A percentile compares a stretch with the other conserved stretches of the same genome.
Conservation (phyloP, 169 alveolate genomes). For the Eimeria praecox region DNA sequence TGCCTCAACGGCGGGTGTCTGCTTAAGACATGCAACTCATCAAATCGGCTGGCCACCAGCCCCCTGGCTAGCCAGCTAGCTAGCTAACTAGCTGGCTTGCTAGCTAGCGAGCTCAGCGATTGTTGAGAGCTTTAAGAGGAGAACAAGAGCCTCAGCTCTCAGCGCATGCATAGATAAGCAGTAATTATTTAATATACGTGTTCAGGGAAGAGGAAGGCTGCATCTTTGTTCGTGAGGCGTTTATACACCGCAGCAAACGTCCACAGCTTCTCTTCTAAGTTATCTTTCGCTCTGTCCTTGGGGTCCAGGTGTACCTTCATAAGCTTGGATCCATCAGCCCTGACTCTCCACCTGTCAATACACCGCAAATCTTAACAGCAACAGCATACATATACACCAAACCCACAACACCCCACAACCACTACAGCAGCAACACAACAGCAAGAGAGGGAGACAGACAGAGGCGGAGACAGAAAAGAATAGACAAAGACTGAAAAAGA, state of each 20-base stretch:
- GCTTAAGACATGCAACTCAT: not conserved
- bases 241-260: constrained; percentile 96
- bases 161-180: too few species aligned
- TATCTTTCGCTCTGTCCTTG: constrained; percentile 96
- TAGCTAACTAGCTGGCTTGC: not conserved
- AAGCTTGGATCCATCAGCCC: constrained; percentile 96
- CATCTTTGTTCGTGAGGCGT: constrained; percentile 96
- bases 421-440: not conserved
- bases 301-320: constrained; percentile 97
- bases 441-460: not conserved
- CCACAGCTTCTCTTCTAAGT: constrained; percentile 96
- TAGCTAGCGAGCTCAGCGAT: not conserved
- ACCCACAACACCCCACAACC: not conserved
- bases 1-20: not conserved
- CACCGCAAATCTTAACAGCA: not conserved
- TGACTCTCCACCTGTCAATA: constrained; percentile 90
- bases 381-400: not conserved
- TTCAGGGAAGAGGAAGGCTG: constrained; percentile 91
- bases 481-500: not conserved
- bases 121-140: not conserved
- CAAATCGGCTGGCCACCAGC: not conserved
- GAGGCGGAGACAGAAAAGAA: not conserved
- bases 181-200: constrained; percentile 73
- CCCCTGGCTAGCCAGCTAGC: not conserved
- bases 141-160: not conserved